These are phyloP conservation scores for Eutypa lata DNA, from an alignment of 2,329 filamentous ascomycete genomes.

Conservation along the genomic window DNA sequence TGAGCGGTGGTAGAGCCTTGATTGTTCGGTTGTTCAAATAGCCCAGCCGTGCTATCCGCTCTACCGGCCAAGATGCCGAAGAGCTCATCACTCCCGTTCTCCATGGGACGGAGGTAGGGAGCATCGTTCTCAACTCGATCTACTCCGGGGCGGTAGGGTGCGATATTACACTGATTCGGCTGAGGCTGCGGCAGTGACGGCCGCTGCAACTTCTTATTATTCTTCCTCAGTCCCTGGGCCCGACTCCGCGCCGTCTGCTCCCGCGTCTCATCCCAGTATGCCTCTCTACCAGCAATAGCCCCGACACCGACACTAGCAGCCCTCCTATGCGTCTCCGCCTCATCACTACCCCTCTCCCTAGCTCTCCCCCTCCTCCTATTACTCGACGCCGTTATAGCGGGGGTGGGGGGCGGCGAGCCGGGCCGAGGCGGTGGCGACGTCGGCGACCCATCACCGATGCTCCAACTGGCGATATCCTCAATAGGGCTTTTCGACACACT, in stretches of 20 bases:
- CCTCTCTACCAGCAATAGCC: too few species aligned
- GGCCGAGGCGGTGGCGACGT: background rate
- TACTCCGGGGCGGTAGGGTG: background rate
- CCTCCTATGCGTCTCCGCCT: too few species aligned
- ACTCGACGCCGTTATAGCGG: too few species aligned
- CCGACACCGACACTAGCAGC: background rate
- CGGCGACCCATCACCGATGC: background rate
- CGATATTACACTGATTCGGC: background rate
- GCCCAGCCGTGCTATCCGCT: background rate
- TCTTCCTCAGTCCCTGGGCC: too few species aligned
- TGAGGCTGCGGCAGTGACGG: background rate
- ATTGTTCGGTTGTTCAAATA: constrained; percentile 1
- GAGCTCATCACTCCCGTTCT: constrained; percentile 7
- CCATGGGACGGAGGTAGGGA: background rate
- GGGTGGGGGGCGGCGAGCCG: too few species aligned
- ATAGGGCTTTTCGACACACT: constrained; percentile 8
- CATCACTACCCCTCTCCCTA: too few species aligned
- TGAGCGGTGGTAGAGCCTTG: too few species aligned
- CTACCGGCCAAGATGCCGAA: background rate
- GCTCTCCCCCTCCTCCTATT: too few species aligned
- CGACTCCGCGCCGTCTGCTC: too few species aligned
- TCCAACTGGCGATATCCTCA: constrained; percentile 4
- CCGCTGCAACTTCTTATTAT: background rate
- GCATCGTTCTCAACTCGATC: background rate
- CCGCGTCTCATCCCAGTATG: too few species aligned